Evolutionary conservation across 805 yeast genomes (phyloP), one percentile per base, ranked within the genome.

Genomic region (Jamesozyma jinghongensis): DNA sequence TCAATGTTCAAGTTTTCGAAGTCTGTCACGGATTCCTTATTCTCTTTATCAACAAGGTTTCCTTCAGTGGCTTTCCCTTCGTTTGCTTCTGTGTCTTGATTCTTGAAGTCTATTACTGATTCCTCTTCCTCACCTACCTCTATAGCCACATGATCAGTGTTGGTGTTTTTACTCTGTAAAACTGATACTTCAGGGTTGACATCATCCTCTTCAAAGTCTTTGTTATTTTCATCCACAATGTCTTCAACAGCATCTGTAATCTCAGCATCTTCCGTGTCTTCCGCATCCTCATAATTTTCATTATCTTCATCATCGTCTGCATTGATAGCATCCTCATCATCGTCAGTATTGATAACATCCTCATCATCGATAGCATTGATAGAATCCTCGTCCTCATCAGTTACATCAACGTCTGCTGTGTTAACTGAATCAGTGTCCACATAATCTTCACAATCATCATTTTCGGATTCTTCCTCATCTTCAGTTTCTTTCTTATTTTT

Each of bases 201-300:
- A 14, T 31, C 34, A 31, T 31, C 19, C 6, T 10, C 34, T 16
- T 7, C 13, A 12, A n/a, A 19, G 16, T 32, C 26, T 18, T 35
- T 33, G 19, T 5, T 16, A 19, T 34, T 33, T 5, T 40, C 19
- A 11, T 33, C 40, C 6, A 28, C 35, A 6, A 38, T 40, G 13
- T 16, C 29, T 8, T 31, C 26, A 3, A 18, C 29, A 10, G 10
- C 26, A 6, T 22, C n/a, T n/a, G n/a, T n/a, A n/a, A n/a, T n/a
- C n/a, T n/a, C n/a, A n/a, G n/a, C n/a, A n/a, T n/a, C n/a, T n/a
- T n/a, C n/a, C n/a, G n/a, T n/a, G n/a, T n/a, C 26, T 22, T 22
- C 26, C 6, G 6, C 26, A 22, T 22, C 6, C 10, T 7, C 26
- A 22, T 22, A 22, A 6, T 22, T 22, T 6, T 7, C 26, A 22